Conservation (phyloP, 2,329 filamentous ascomycete species). For the Lecanicillium sp. region DNA sequence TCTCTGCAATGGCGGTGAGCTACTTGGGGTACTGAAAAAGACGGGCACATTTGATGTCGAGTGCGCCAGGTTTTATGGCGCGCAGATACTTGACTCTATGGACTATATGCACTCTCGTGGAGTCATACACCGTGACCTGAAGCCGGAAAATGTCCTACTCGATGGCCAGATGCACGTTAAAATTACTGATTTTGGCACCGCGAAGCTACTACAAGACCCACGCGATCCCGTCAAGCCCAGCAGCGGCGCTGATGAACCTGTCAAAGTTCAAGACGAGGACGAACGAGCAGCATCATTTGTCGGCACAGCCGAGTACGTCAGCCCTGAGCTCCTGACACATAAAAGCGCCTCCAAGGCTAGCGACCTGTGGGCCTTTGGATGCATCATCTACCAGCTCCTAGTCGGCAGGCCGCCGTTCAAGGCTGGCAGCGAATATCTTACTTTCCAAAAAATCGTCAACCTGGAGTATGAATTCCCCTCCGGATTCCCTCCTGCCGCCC, state of each 20-base stretch:
- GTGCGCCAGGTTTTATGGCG: slow-evolving; percentile 88
- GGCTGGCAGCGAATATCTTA: slow-evolving; percentile 88
- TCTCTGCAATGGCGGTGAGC: slow-evolving; percentile 82
- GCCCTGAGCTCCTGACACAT: slow-evolving; percentile 90
- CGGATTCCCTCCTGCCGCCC: slow-evolving; percentile 78
- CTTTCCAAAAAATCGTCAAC: slow-evolving; percentile 95
- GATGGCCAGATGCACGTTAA: slow-evolving; percentile 97
- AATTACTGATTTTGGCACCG: slow-evolving; percentile 97
- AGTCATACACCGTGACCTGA: slow-evolving; percentile 93
- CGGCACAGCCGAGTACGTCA: slow-evolving; percentile 96
- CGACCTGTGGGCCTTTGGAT: slow-evolving; percentile 96
- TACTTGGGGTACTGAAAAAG: slow-evolving; percentile 88
- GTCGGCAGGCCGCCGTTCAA: slow-evolving; percentile 98
- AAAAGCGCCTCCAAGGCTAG: slow-evolving; percentile 97
- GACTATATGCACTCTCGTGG: slow-evolving; percentile 97
- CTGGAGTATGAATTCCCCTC: slow-evolving; percentile 90
- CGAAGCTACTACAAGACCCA: slow-evolving; percentile 65
- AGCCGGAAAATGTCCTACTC: slow-evolving; percentile 92
- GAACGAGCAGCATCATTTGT: slow-evolving; percentile 89
- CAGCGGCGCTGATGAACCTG: slow-evolving; percentile 23
- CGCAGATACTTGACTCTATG: slow-evolving; percentile 92
- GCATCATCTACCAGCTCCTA: slow-evolving; percentile 92
- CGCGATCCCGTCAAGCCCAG: slow-evolving; percentile 29
- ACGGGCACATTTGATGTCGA: slow-evolving; percentile 92
- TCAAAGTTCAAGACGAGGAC: slow-evolving; percentile 48